Evolutionary conservation across 768 basidiomycete genomes (phyloP).

Genomic region (Collybia nuda): DNA sequence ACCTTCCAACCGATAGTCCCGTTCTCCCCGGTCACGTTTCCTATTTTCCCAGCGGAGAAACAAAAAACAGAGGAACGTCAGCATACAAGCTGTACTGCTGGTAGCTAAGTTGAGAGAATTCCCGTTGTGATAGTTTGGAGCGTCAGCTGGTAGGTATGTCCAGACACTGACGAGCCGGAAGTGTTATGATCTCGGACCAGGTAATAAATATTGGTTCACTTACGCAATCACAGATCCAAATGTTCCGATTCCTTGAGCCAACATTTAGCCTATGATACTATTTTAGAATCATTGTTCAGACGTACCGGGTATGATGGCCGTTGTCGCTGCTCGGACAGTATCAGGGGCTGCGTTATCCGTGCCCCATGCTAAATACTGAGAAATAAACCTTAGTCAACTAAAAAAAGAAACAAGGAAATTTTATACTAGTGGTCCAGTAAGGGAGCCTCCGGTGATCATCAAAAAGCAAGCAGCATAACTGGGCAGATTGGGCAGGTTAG

Average conservation of each 20-base stretch:
- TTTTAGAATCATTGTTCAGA: background rate
- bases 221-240: constrained; percentile 46
- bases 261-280: background rate
- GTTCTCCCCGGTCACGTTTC: constrained; percentile 40
- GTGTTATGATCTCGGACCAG: background rate
- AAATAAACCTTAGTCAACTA: background rate
- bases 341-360: constrained; percentile 51
- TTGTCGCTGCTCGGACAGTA: constrained; percentile 44
- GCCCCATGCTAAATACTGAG: constrained; percentile 41
- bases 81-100: constrained; percentile 26
- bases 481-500: constrained; percentile 5
- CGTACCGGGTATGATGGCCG: constrained; percentile 41
- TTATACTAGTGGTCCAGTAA: constrained; percentile 31
- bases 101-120: constrained; percentile 45
- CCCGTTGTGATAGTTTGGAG: constrained; percentile 47
- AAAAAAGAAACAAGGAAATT: background rate
- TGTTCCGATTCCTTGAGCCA: constrained; percentile 34
- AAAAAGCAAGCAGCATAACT: constrained; percentile 51
- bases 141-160: constrained; percentile 46
- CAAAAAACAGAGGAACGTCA: constrained; percentile 26
- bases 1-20: constrained; percentile 38
- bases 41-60: constrained; percentile 43
- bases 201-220: constrained; percentile 10
- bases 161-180: constrained; percentile 31
- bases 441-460: constrained; percentile 35